These are phyloP conservation scores for Acacia pycnantha DNA, from an alignment of 331 rosid genomes.

Conservation along the genomic window DNA sequence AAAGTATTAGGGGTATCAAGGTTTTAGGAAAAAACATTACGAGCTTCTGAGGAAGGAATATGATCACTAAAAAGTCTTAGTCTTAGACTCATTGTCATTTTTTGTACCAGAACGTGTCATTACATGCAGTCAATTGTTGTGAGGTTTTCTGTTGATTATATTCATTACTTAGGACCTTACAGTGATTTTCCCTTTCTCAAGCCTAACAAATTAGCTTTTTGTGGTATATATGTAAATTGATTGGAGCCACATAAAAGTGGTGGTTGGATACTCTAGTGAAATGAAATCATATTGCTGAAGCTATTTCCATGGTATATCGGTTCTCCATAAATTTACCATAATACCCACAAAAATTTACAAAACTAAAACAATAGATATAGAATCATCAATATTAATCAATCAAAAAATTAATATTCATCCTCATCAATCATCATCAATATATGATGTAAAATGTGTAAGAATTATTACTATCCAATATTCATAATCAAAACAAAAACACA, in stretches of 20 bases:
- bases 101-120: no score
- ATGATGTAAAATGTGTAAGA: background rate
- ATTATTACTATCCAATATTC: background rate
- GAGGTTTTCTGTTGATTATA: background rate
- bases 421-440: background rate
- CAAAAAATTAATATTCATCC: no score
- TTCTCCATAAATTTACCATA: background rate
- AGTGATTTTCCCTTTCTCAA: background rate
- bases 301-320: background rate
- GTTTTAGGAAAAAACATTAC: no score
- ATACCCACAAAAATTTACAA: background rate
- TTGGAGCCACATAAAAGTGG: constrained; percentile 40
- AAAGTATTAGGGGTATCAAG: background rate
- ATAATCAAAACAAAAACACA: background rate
- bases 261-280: constrained; percentile 27
- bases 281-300: background rate
- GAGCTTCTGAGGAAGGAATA: no score
- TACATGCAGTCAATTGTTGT: no score
- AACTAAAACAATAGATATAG: background rate
- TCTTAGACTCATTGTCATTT: no score
- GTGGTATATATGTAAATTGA: constrained; percentile 46
- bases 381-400: background rate
- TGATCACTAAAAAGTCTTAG: no score
- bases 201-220: constrained; percentile 31
- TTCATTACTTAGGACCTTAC: no score